A percentile compares a stretch with the other conserved stretches of the same genome.
Conservation (phyloP, 257 asterid genomes). For the Nicotiana benthamiana region DNA sequence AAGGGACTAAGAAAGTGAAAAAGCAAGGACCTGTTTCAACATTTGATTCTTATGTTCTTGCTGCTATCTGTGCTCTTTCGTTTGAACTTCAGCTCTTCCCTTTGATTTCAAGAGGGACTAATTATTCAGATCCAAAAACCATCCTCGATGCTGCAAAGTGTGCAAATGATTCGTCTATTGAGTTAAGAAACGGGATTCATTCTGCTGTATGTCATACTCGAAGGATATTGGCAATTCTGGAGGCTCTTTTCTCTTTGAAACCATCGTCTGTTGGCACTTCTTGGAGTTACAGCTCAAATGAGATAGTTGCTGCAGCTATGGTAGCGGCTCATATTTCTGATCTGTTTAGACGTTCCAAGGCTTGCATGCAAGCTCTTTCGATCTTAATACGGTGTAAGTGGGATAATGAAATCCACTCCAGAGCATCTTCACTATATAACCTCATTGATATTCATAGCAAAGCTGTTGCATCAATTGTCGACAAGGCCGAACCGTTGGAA, state of each 20-base stretch:
- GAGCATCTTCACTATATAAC: constrained; percentile 87
- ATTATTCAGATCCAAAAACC: constrained; percentile 25
- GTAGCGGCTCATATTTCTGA: constrained; percentile 98
- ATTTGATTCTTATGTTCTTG: constrained; percentile 93
- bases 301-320: constrained; percentile 99
- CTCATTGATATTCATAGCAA: constrained; percentile 91
- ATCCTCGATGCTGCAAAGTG: constrained; percentile 26
- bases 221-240: constrained; percentile 80
- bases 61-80: constrained; percentile 96
- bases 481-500: constrained; percentile 94
- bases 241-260: constrained; percentile 92
- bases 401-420: constrained; percentile 75
- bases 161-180: constrained; percentile 41
- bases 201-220: constrained; percentile 89
- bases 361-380: constrained; percentile 90
- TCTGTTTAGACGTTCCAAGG: constrained; percentile 88
- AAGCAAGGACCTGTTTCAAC: constrained; percentile 94
- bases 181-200: constrained; percentile 52
- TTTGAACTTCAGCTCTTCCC: constrained; percentile 94
- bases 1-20: constrained; percentile 38
- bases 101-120: constrained; percentile 55
- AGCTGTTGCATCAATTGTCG: constrained; percentile 81
- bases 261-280: constrained; percentile 91
- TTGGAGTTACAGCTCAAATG: constrained; percentile 90
- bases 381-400: constrained; percentile 78